Evolutionary conservation across 2,329 filamentous ascomycete genomes (phyloP).

Genomic region (Fragosphaeria purpurea): DNA sequence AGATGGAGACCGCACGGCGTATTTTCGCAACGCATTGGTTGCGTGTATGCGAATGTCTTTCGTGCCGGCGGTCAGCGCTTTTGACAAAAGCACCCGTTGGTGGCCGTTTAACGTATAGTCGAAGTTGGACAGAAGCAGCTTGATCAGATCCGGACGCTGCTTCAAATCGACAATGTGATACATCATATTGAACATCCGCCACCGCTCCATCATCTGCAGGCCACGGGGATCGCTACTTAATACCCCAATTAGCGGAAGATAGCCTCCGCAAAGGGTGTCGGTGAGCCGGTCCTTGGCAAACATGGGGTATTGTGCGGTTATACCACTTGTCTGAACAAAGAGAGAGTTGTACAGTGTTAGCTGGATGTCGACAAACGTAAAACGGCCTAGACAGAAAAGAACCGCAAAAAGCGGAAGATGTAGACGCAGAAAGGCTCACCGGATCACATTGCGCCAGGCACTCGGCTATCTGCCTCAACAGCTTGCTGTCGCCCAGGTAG

Average conservation of each 20-base stretch:
- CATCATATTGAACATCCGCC: conserved; percentile 99
- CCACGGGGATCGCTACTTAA: conserved; percentile 76
- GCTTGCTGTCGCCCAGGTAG: conserved; percentile 84
- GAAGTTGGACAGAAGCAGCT: conserved; percentile 78
- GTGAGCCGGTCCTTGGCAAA: conserved; percentile 78
- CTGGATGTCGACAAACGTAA: conserved; percentile 1
- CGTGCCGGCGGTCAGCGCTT: conserved; percentile 81
- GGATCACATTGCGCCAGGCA: conserved; percentile 92
- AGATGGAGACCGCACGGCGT: conserved; percentile 47
- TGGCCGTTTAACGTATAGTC: conserved; percentile 86
- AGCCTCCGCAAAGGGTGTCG: conserved; percentile 83
- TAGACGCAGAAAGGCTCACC: conserved; percentile 34
- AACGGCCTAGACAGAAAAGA: neutral
- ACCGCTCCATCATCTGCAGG: conserved; percentile 81
- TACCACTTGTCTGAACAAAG: conserved; percentile 47
- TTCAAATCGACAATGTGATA: conserved; percentile 94
- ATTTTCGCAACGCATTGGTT: conserved; percentile 78
- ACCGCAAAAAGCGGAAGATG: neutral
- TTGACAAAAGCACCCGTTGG: conserved; percentile 83
- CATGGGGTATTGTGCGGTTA: conserved; percentile 75
- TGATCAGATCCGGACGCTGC: conserved; percentile 83
- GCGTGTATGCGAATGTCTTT: conserved; percentile 88
- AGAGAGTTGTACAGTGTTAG: conserved; percentile 4
- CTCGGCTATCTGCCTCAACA: conserved; percentile 87
- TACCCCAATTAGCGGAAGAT: conserved; percentile 85